Evolutionary conservation across 805 yeast genomes (phyloP), one percentile per base, ranked within the genome.

Genomic region (Nakazawaea holstii): DNA sequence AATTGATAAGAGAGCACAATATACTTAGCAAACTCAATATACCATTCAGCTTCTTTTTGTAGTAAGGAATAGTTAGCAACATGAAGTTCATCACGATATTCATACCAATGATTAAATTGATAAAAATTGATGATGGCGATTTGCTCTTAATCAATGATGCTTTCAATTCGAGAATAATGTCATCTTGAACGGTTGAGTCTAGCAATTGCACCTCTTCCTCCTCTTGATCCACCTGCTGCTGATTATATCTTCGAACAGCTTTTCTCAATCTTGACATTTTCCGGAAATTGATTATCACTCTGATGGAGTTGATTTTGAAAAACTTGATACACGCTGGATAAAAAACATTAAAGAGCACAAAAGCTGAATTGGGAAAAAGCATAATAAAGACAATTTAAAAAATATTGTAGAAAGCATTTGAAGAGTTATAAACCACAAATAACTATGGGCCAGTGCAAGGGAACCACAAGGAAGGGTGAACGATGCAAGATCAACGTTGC

Each of bases 401-500:
- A 30, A 17, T 7, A 8, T n/a, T 31, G 4, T n/a, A 33, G 14
- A 27, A 2, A 9, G 15, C 13, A 28, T 14, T 28, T 14, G 27
- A n/a, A n/a, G n/a, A 9, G 35, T 40, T 10, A 31, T n/a, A 8
- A 10, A 29, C 20, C 17, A 9, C 6, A 7, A n/a, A 10, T 20
- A 20, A 37, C 9, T 13, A 44, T 42, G 46, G 43, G 35, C 30
- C 73, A 66, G 50, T 74, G 80, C 52, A 54, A 50, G 8, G 80
- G 79, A 4, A 61, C 55, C 4, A 74, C 80, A 1, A 56, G 46
- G 39, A 67, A 68, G 44, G 76, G 76, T 1, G 53, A 49, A 17
- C 57, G 68, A 46, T 74, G 80, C 54, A 70, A 67, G 53, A 57
- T 64, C 13, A 31, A 38, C 5, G 59, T 59, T 11, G 50, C 46